Evolutionary conservation across 129 eudicot genomes (phyloP), one percentile per base, ranked within the genome.

Genomic region (Apium graveolens): DNA sequence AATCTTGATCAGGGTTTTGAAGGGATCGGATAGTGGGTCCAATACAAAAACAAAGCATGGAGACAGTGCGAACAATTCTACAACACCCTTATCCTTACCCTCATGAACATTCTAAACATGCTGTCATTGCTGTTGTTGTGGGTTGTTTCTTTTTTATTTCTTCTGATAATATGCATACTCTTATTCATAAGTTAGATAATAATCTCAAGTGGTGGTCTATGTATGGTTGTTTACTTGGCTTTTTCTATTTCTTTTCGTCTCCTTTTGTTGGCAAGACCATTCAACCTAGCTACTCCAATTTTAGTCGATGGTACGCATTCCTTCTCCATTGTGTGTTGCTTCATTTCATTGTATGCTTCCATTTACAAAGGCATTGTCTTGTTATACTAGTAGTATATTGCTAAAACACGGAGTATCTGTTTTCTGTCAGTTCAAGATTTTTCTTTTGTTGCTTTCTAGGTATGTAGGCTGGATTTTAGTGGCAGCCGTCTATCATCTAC

Each of bases 131-230:
- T n/a, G 99, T 96, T 27, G 86, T 84, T 77, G 84, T 92, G 37
- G 97, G 97, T 77, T 96, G 97, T 85, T 86, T 96, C 80, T 96
- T 96, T 82, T 96, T 96, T 80, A 96, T 96, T 51, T 96, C 99
- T 55, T 96, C 97, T 35, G 99, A 96, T 84, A 96, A 96, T 83
- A 90, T 96, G 91, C 96, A 96, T 71, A 96, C 99, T 7, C 93
- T 96, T 78, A 78, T 96, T 65, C 95, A 92, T 51, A 93, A 91
- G 82, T 75, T 96, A 76, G 99, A 96, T 87, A 92, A 86, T 85
- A 96, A 92, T 78, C 45, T 96, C 41, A 96, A 96, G 79, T 96
- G 99, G 99, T 96, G 99, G 99, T 96, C 99, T 18, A 96, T 96
- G 97, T 96, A 96, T 74, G 92, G 90, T 2, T 92, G 97, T 80